A percentile compares a stretch with the other conserved stretches of the same genome.
Evolutionary conservation across 257 asterid species (phyloP).

Genomic region (Solanum ahanhuiri): DNA sequence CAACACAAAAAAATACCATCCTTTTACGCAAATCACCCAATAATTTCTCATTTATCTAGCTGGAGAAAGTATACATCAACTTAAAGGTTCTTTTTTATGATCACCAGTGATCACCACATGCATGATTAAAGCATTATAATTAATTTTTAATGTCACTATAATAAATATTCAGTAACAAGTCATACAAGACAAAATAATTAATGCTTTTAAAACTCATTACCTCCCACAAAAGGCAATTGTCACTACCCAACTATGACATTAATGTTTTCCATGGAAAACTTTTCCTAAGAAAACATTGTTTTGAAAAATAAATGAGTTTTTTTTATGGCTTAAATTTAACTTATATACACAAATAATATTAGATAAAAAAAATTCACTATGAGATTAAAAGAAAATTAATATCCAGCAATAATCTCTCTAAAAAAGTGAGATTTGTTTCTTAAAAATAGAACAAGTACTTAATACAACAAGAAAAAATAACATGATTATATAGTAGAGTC

Average conservation of each 20-base stretch:
- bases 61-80: not conserved
- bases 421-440: not conserved
- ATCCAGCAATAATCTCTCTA: not conserved
- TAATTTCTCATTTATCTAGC: not conserved
- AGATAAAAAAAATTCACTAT: not conserved
- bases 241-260: not conserved
- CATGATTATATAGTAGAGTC: not conserved
- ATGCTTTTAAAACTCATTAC: not conserved
- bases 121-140: not conserved
- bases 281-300: not conserved
- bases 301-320: not conserved
- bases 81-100: not conserved
- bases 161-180: not conserved
- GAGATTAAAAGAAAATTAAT: not conserved
- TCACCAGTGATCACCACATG: not conserved
- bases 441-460: not conserved
- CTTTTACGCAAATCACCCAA: not conserved
- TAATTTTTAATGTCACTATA: not conserved
- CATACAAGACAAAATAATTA: not conserved
- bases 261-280: not conserved
- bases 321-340: not conserved
- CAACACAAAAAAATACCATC: not conserved
- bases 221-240: not conserved
- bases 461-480: not conserved
- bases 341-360: not conserved